Conservation (phyloP, 768 basidiomycete genomes). For the Butyriboletus loyo region DNA sequence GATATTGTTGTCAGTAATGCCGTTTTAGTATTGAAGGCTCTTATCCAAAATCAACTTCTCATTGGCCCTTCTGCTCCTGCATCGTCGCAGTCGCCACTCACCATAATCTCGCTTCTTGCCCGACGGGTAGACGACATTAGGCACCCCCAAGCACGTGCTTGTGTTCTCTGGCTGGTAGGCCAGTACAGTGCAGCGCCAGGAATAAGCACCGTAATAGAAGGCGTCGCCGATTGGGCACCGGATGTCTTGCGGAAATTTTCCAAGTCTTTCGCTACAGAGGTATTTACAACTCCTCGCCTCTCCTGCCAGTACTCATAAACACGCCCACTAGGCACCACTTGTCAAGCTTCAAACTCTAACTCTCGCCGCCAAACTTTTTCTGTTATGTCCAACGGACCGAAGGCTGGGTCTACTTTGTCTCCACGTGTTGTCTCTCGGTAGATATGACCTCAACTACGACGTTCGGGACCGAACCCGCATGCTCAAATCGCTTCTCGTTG, state of each 20-base stretch:
- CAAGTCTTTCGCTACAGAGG: constrained; percentile 73
- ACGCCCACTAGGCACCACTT: constrained; percentile 42
- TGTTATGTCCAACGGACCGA: constrained; percentile 56
- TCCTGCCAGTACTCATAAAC: not conserved
- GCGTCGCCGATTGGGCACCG: constrained; percentile 77
- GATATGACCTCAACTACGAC: constrained; percentile 87
- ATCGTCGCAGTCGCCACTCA: constrained; percentile 42
- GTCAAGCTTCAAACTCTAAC: constrained; percentile 86
- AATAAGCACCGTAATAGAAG: constrained; percentile 41
- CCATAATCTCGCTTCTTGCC: constrained; percentile 78
- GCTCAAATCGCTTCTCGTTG: constrained; percentile 64
- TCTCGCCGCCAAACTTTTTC: constrained; percentile 81
- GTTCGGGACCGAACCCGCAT: constrained; percentile 88
- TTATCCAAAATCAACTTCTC: constrained; percentile 68
- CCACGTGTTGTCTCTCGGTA: constrained; percentile 80
- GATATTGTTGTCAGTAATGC: constrained; percentile 77
- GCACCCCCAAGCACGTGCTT: constrained; percentile 79
- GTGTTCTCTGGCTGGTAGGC: constrained; percentile 90
- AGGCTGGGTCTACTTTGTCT: constrained; percentile 53
- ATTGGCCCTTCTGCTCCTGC: constrained; percentile 30
- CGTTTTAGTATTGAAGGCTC: constrained; percentile 79
- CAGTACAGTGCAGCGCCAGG: constrained; percentile 63
- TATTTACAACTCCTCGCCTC: constrained; percentile 25
- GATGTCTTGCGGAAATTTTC: constrained; percentile 82
- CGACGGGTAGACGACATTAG: constrained; percentile 74